These are phyloP conservation scores for Schizothecium vesticola DNA, from an alignment of 495 filamentous ascomycete species.

Conservation along the genomic window DNA sequence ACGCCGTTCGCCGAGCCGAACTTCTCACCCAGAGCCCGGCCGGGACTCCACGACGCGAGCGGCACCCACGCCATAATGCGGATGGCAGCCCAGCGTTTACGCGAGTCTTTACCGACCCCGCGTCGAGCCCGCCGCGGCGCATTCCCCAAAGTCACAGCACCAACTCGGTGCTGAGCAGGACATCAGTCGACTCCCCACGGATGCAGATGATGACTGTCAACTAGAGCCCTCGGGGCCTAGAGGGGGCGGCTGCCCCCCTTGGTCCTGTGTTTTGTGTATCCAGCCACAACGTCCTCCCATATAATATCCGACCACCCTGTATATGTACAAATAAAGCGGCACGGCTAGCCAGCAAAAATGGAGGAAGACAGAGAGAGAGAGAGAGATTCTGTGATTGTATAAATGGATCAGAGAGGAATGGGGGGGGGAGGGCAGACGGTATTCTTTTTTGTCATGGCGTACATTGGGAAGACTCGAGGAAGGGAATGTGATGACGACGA, in stretches of 20 bases:
- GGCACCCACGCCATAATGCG: constrained; percentile 29
- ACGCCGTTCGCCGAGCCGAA: constrained; percentile 74
- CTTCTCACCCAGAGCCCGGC: constrained; percentile 60
- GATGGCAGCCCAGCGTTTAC: constrained; percentile 58
- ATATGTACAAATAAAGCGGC: constrained; percentile 21
- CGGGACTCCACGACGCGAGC: constrained; percentile 41
- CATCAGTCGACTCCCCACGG: constrained; percentile 48
- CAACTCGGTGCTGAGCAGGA: constrained; percentile 43
- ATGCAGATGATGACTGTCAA: constrained; percentile 68
- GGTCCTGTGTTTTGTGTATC: not conserved
- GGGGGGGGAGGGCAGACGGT: not conserved
- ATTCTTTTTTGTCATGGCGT: not conserved
- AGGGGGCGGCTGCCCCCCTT: not conserved
- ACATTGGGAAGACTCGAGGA: not conserved
- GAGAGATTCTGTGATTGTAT: constrained; percentile 1
- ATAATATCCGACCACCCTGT: constrained; percentile 15
- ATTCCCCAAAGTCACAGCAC: constrained; percentile 47
- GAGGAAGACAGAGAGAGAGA: not conserved
- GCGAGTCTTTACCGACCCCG: constrained; percentile 56
- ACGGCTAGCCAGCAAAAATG: not conserved
- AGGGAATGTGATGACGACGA: not conserved
- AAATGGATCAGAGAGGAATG: not conserved
- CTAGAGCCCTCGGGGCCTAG: constrained; percentile 25
- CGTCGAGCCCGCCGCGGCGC: constrained; percentile 38
- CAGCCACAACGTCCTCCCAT: not conserved